Conservation (phyloP, 2,329 filamentous ascomycete genomes). For the Fusarium coffeatum region DNA sequence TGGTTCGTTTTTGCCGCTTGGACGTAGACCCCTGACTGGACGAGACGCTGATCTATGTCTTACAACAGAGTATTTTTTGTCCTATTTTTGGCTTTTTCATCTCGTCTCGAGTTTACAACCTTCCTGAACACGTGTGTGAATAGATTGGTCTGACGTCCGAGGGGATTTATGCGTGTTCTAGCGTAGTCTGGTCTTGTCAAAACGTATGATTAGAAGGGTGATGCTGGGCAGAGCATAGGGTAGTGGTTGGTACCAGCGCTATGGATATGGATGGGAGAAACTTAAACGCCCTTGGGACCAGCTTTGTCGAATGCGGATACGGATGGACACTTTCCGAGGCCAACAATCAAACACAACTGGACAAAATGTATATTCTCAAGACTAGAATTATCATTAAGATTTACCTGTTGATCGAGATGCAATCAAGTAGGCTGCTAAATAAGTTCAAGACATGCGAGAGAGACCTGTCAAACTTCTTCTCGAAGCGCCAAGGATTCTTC, state of each 20-base stretch:
- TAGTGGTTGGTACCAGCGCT: not conserved
- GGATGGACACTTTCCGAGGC: not conserved
- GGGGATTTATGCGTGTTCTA: not conserved
- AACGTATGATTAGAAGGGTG: not conserved
- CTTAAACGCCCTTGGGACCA: slow-evolving; percentile 22
- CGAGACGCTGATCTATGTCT: not conserved
- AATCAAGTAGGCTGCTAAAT: not conserved
- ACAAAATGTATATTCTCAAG: no score
- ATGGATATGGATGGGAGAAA: not conserved
- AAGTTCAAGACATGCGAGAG: not conserved
- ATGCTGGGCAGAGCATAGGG: not conserved
- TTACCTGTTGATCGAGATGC: not conserved
- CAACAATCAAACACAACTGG: not conserved
- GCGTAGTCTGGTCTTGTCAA: not conserved
- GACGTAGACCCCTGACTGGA: not conserved
- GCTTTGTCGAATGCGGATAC: slow-evolving; percentile 22
- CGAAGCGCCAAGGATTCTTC: not conserved
- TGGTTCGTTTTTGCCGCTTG: not conserved
- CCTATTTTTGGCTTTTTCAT: slow-evolving; percentile 1
- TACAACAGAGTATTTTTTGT: not conserved
- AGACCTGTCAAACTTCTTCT: not conserved
- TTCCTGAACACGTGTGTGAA: not conserved
- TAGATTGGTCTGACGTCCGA: not conserved
- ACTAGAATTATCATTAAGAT: no score
- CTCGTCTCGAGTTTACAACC: not conserved